A percentile compares a stretch with the other conserved stretches of the same genome.
These are phyloP conservation scores for Sanguinoderma infundibulare DNA, from an alignment of 1,284 basidiomycete genomes.

Conservation along the genomic window DNA sequence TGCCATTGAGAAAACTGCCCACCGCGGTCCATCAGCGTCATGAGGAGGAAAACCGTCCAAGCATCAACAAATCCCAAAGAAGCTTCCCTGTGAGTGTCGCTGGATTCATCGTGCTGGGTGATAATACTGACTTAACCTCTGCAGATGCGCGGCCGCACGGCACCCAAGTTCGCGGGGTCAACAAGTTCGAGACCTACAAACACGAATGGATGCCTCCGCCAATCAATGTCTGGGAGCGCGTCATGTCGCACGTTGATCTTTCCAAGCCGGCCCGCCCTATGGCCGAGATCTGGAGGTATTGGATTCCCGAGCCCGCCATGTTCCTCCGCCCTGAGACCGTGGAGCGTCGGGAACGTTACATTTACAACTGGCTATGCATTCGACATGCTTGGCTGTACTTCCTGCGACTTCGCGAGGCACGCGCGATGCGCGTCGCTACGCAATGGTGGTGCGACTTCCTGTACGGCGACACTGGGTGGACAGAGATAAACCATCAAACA, in stretches of 20 bases:
- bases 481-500: not conserved
- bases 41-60: not conserved
- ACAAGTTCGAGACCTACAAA: not conserved
- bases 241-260: not conserved
- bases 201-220: not conserved
- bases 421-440: not conserved
- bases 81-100: not conserved
- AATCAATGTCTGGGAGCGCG: not conserved
- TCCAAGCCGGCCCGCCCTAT: not conserved
- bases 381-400: not conserved
- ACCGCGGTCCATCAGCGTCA: not conserved
- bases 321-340: not conserved
- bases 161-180: not conserved
- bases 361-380: not conserved
- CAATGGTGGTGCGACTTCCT: not conserved
- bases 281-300: not conserved
- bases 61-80: not conserved
- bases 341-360: not conserved
- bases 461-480: not conserved
- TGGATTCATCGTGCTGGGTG: not conserved
- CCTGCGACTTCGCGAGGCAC: not conserved
- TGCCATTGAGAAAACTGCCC: too few species aligned
- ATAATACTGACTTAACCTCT: not conserved
- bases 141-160: not conserved
- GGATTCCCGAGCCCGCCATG: not conserved